Evolutionary conservation across 305 asterid genomes (phyloP), one percentile per base, ranked within the genome.

Genomic region (Ilex paraguariensis): DNA sequence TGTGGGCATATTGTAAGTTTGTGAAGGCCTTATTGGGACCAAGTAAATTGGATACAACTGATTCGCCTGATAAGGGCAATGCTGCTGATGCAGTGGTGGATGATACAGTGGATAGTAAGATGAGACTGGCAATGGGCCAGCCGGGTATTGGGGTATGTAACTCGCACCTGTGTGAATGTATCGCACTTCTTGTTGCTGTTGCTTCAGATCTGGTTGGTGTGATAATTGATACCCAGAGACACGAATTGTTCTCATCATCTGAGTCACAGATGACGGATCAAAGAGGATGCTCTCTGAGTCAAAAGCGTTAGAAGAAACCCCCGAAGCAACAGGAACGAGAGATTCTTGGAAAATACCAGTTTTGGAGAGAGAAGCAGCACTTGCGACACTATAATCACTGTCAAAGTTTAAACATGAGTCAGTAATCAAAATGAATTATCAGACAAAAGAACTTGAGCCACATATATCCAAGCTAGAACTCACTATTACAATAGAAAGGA

Each of bases 51-150:
- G 97, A 66, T 80, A 89, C 8, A 76, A 87, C 68, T 79, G 90
- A 70, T 79, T 84, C 6, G 81, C 63, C 40, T 75, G 75, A 64
- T 75, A 75, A 45, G 81, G 76, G 33, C 61, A 70, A 59, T 73
- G 83, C 68, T 74, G 71, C 39, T 69, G 82, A 46, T 71, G 84
- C 73, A 77, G 59, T 33, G 70, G 44, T 16, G 85, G 80, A 45
- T 87, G 91, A 74, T 81, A 90, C 31, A 78, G 48, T 8, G 91
- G 95, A 75, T 85, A 83, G 70, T 84, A 82, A 57, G 89, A 82
- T 54, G 91, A 44, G 13, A 77, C 61, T 68, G 85, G 83, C 69
- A 81, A 33, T 21, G 77, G 28, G 81, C 74, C 76, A 7, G 71
- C 44, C 12, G 75, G 64, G 71, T 73, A 87, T 63, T 83, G 92